phyloP scores from a whole-genome alignment of 306 rosid species.

The Castanospermum australe region DNA sequence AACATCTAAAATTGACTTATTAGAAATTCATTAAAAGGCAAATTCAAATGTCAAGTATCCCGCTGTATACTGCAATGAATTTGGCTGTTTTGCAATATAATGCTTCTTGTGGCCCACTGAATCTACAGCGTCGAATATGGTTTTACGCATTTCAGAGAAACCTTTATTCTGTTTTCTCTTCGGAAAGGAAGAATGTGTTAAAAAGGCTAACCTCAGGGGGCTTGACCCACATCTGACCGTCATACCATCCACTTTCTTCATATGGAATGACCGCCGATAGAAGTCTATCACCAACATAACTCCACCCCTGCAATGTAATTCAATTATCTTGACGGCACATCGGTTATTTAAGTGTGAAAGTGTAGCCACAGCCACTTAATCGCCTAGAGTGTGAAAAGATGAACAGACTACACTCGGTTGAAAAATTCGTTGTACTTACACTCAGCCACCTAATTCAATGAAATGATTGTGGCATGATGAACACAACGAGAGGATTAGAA shows the following conservation, averaged over 20 bases:
- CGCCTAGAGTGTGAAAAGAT: background rate
- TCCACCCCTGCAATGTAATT: slow-evolving; percentile 78
- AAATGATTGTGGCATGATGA: background rate
- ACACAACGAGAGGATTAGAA: slow-evolving; percentile 22
- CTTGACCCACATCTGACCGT: slow-evolving; percentile 99
- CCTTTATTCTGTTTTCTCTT: background rate
- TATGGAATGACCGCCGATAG: slow-evolving; percentile 96
- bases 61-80: background rate
- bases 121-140: background rate
- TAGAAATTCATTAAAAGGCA: background rate
- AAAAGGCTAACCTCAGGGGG: slow-evolving; percentile 84
- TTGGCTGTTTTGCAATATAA: background rate
- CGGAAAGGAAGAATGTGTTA: slow-evolving; percentile 7
- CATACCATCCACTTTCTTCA: slow-evolving; percentile 99
- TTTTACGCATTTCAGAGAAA: background rate
- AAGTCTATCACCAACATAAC: slow-evolving; percentile 96
- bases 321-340: background rate
- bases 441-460: too few relatives aligned
- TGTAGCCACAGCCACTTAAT: slow-evolving; percentile 2
- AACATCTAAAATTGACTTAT: background rate
- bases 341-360: slow-evolving; percentile 7
- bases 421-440: background rate
- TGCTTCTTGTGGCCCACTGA: background rate
- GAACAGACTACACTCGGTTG: background rate
- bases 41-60: background rate